Base-by-base conservation (phyloP, 176 grass and related monocot genomes). In the Poa annua region DNA sequence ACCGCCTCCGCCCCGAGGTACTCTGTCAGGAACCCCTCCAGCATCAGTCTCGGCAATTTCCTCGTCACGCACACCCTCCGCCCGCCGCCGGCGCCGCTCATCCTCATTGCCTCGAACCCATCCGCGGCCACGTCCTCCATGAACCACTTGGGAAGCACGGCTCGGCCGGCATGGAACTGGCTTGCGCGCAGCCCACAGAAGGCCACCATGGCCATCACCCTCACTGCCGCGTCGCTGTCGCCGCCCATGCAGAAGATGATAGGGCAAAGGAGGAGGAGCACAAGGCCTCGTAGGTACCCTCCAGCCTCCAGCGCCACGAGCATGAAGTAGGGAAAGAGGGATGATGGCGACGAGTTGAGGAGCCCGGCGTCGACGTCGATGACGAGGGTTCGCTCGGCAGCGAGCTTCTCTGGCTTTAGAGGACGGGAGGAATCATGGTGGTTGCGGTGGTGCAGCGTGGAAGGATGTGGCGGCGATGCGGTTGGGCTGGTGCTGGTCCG, bases 271-370 rank as follows among this genome's bases (percentile, higher is more conserved):
- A 92, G 71, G 38, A 94, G 85, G 0, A 97, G 76, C 1, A 88
- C 26, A 3, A 91, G 70, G 1, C 89, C 94, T 0, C 91, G 81
- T 12, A 90, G 11, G 82, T 88, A 83, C 8, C 86, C 85, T 13
- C 94, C 94, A 17, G 85, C 94, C 73, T 97, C 91, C 0, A 97
- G 50, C 0, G 91, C 94, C 1, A 94, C 89, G 3, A 94, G 89
- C 94, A 97, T 94, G 89, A 97, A 97, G 92, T 94, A 97, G 13
- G 81, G 85, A 52, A 97, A 94, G 16, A 84, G 52, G 69, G 69
- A 72, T 36, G 82, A 38, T 11, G 61, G 0, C 12, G 81, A 71
- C 49, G 57, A 25, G 4, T 91, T 61, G 2, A 94, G 89, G 7
- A 72, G 69, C 21, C 61, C 78, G 3, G 78, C 33, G 34, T 94